Evolutionary conservation across 2,329 filamentous ascomycete species (phyloP), one percentile per base, ranked within the genome.

Genomic region (Bipolaris cookei): DNA sequence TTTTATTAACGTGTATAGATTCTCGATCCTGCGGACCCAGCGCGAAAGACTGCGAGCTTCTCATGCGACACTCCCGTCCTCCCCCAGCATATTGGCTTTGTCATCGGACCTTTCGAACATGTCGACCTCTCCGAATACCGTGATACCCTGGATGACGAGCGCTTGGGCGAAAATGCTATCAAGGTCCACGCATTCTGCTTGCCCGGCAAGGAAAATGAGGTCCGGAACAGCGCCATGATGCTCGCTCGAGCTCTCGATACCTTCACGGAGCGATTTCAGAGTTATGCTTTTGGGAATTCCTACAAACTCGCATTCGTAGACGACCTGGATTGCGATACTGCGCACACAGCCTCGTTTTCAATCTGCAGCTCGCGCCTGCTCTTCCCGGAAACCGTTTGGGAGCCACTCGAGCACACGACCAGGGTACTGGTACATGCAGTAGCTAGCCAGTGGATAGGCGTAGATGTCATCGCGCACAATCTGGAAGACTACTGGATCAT

Each of bases 251-350:
- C 92, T 1, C 88, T 97, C n/a, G 95, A 99, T 74, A 91, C 90
- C 74, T 92, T 98, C 71, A 91, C 91, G 3, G 86, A 94, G 62
- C 90, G 88, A 3, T 98, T 94, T 73, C 92, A 92, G 23, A 89
- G 90, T 20, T 99, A 96, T 73, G 93, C 95, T 0, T 98, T 95
- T 73, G 72, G 71, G 6, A 86, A 90, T 25, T 92, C 90, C 70
- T 98, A 96, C 81, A 96, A 96, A 70, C 79, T 98, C 52, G 93
- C 91, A 65, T 99, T 99, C 67, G 88, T 99, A 16, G 95, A 99
- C 67, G 95, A 99, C 74, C 84, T 95, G 73, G 79, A 89, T 1
- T 82, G 86, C 28, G 90, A 97, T 56, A 89, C 90, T 1, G 82
- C 89, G 18, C 86, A 92, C 16, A 86, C 92, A 7, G 92, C 92